A percentile compares a stretch with the other conserved stretches of the same genome.
Conservation (phyloP, 2,329 filamentous ascomycete species). For the Bipolaris cookei region DNA sequence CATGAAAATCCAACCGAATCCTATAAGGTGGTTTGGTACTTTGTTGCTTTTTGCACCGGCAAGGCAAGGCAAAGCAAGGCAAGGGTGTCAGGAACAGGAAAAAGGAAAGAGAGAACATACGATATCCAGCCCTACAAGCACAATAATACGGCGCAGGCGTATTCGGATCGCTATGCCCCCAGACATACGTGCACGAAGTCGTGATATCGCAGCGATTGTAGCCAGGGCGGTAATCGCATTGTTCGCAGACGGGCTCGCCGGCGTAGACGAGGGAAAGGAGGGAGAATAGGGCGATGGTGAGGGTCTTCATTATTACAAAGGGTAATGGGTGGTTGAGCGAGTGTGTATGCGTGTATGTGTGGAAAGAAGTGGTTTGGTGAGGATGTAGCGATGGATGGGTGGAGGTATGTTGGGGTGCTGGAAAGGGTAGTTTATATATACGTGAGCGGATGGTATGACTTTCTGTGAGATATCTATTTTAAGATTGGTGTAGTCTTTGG, state of each 20-base stretch:
- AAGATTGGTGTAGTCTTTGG: no score
- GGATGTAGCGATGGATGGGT: no score
- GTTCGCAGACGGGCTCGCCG: neutral
- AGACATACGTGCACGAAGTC: conserved; percentile 51
- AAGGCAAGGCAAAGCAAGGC: neutral
- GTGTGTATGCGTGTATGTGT: neutral
- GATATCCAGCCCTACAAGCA: conserved; percentile 6
- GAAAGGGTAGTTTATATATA: no score
- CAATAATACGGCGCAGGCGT: conserved; percentile 1
- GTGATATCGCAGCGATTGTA: conserved; percentile 52
- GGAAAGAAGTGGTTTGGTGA: no score
- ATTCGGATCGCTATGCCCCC: conserved; percentile 4
- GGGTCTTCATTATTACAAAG: neutral
- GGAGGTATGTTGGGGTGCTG: no score
- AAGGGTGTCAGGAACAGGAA: no score
- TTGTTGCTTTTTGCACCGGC: neutral
- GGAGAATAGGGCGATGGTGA: neutral
- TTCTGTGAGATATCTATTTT: no score
- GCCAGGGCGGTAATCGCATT: conserved; percentile 4
- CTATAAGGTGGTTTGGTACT: neutral
- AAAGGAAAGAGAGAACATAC: neutral
- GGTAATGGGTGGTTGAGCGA: neutral
- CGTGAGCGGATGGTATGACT: no score
- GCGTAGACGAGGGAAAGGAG: neutral
- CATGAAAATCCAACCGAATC: neutral